Base-by-base conservation (phyloP, 202 grass and related monocot species). In the Panicum virgatum region DNA sequence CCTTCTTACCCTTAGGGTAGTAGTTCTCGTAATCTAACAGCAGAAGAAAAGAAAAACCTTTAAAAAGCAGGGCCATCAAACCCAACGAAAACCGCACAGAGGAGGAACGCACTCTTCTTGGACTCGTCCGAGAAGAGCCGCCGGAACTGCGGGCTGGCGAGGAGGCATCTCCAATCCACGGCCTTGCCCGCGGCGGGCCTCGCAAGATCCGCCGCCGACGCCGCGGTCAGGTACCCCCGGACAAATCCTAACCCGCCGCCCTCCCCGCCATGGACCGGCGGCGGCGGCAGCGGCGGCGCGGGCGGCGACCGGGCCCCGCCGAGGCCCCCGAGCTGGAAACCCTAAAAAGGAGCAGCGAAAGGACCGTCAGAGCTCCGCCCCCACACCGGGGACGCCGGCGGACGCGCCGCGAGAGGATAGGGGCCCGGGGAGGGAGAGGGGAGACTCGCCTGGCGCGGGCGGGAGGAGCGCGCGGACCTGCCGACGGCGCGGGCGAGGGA, bases 11-110 rank as follows among this genome's bases (percentile, higher is more conserved):
- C 76, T 91, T 98, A 1, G 90, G 95, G 27, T 80, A 90, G 80
- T 93, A 96, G 23, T 99, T 96, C 66, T 99, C 92, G 62, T 92
- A 98, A 90, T 96, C 96, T 98, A 82, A 81, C 87, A 82, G 16
- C 74, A 86, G 12, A 36, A 18, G 70, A 74, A 58, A 22, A 5
- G 5, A 18, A 7, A 25, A 30, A 69, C 22, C 8, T 52, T 63
- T 87, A 11, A 82, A 26, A 34, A 19, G 19, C 72, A 54, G 29
- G 51, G 59, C 43, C 9, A 50, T 5, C 47, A 40, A 71, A 72
- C 30, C 9, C 18, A 48, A 6, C 6, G 30, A 69, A 79, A 8
- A 9, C n/a, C 66, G 58, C 62, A 9, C 44, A 23, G 26, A 12
- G 34, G 12, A 26, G 3, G 3, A n/a, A 58, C 87, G 43, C 87